Percentiles rank a stretch among this genome's conserved stretches.
Evolutionary conservation across 1,284 basidiomycete genomes (phyloP).

Genomic region (Cystobasidium pallidum): DNA sequence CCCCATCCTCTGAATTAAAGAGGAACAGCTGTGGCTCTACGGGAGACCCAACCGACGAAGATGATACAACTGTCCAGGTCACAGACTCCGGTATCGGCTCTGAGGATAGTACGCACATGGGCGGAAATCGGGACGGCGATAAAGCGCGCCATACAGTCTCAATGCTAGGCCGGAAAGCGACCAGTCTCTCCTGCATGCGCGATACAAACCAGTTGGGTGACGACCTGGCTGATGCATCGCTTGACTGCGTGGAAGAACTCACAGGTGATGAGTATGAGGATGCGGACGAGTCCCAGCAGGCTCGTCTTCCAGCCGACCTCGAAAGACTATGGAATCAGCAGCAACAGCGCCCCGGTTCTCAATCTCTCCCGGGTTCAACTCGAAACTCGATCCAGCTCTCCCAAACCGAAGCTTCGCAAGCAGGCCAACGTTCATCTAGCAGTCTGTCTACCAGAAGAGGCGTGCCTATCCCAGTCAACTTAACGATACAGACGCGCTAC

Average conservation of each 20-base stretch:
- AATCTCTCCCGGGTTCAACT: slow-evolving; percentile 5
- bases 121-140: slow-evolving; percentile 19
- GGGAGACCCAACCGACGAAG: slow-evolving; percentile 15
- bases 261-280: slow-evolving; percentile 27
- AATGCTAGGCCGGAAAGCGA: slow-evolving; percentile 59
- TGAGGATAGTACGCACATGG: slow-evolving; percentile 9
- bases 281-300: slow-evolving; percentile 9
- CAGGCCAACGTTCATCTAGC: slow-evolving; percentile 11
- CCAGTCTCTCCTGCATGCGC: slow-evolving; percentile 57
- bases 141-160: slow-evolving; percentile 59
- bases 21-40: slow-evolving; percentile 25
- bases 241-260: slow-evolving; percentile 12
- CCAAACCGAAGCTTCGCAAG: background rate
- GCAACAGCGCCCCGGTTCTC: slow-evolving; percentile 2
- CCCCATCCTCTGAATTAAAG: slow-evolving; percentile 7
- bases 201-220: slow-evolving; percentile 51
- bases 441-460: slow-evolving; percentile 39
- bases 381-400: slow-evolving; percentile 21
- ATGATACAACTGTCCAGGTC: slow-evolving; percentile 25
- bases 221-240: slow-evolving; percentile 9
- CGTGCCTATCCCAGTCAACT: slow-evolving; percentile 34
- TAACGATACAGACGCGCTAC: slow-evolving; percentile 24
- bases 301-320: background rate
- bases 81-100: slow-evolving; percentile 36
- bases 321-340: slow-evolving; percentile 11